These are phyloP conservation scores for Streptanthus diversifolius DNA, from an alignment of 345 rosid genomes.

Conservation along the genomic window DNA sequence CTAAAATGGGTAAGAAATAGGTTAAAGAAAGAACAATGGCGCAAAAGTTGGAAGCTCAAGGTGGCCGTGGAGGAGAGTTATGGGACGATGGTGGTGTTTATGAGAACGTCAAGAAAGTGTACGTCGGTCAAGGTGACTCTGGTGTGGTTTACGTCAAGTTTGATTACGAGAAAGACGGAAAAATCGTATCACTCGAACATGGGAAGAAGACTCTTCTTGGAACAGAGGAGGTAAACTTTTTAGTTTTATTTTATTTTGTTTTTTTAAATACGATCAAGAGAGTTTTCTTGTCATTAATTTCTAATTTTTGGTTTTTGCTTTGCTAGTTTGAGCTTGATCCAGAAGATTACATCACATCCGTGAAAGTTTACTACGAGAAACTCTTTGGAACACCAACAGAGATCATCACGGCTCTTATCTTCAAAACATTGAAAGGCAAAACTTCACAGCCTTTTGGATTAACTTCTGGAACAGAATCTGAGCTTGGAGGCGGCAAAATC, in stretches of 20 bases:
- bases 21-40: conserved; percentile 18
- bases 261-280: neutral
- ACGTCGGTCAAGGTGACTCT: conserved; percentile 32
- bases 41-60: conserved; percentile 15
- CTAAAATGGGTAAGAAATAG: neutral
- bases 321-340: conserved; percentile 29
- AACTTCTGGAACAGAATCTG: conserved; percentile 13
- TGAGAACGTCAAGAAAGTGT: conserved; percentile 28
- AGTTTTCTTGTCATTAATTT: neutral
- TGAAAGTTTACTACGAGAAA: conserved; percentile 26
- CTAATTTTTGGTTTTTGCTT: neutral
- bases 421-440: conserved; percentile 24
- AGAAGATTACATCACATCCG: conserved; percentile 25
- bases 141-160: conserved; percentile 31
- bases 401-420: conserved; percentile 21
- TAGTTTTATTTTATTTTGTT: too few relatives aligned
- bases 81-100: conserved; percentile 8
- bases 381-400: conserved; percentile 9
- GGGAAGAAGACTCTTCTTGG: conserved; percentile 28
- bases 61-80: conserved; percentile 4
- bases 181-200: conserved; percentile 27
- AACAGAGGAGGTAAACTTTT: conserved; percentile 14
- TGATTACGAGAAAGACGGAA: conserved; percentile 31
- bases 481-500: conserved; percentile 23
- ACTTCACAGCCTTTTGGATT: conserved; percentile 30